phyloP scores from a whole-genome alignment of 257 asterid species.

The Przewalskia tangutica region DNA sequence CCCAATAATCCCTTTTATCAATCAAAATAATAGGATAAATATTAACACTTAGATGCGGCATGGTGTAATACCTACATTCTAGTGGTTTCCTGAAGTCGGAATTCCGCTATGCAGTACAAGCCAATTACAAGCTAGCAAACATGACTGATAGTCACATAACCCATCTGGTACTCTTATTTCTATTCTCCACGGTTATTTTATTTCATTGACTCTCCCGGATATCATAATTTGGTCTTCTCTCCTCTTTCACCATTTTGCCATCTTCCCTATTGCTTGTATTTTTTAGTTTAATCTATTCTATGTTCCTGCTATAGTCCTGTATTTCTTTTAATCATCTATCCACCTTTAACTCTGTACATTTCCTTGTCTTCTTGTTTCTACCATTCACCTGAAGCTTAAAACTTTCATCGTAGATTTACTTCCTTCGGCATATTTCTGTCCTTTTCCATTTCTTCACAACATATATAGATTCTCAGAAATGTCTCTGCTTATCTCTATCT shows the following conservation, averaged over 20 bases:
- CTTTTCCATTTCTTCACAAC: neutral
- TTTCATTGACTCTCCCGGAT: neutral
- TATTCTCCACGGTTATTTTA: neutral
- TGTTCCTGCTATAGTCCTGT: neutral
- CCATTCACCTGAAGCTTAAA: neutral
- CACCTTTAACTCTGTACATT: neutral
- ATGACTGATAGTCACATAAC: neutral
- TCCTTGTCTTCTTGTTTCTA: neutral
- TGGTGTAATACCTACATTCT: neutral
- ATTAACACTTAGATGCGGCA: neutral
- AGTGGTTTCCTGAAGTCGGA: neutral
- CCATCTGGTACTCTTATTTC: neutral
- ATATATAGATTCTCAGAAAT: neutral
- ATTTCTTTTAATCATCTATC: neutral
- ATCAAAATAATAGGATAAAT: neutral
- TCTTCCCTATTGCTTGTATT: neutral
- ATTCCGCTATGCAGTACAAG: neutral
- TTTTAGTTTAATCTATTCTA: neutral
- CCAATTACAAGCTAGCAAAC: neutral
- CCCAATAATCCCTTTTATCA: neutral
- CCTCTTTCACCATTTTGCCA: neutral
- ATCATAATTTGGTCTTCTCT: neutral
- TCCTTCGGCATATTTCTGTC: neutral
- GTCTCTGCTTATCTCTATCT: neutral
- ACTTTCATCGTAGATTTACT: neutral